A percentile compares a stretch with the other conserved stretches of the same genome.
phyloP scores from a whole-genome alignment of 1,284 basidiomycete species.

The Psilocybe mexicana region DNA sequence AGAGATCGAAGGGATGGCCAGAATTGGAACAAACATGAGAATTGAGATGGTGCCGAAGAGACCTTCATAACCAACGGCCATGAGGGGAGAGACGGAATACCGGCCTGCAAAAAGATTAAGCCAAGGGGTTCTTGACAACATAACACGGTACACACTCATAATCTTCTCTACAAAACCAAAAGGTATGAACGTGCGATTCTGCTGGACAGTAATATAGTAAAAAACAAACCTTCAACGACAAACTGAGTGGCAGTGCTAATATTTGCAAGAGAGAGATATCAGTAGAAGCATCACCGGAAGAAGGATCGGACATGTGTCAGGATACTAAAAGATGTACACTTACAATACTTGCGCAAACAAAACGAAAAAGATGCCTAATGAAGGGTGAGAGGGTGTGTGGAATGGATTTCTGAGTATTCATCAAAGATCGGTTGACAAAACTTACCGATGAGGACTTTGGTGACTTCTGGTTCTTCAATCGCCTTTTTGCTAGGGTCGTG shows the following conservation, averaged over 20 bases:
- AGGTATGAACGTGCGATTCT: slow-evolving; percentile 13
- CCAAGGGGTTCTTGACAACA: not conserved
- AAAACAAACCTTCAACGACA: slow-evolving; percentile 84
- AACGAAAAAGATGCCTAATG: slow-evolving; percentile 85
- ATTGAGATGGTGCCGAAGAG: slow-evolving; percentile 87
- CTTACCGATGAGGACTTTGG: slow-evolving; percentile 69
- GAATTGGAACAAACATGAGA: slow-evolving; percentile 71
- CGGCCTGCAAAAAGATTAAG: slow-evolving; percentile 41
- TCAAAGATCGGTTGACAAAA: slow-evolving; percentile 17
- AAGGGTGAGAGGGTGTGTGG: slow-evolving; percentile 8
- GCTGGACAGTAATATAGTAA: slow-evolving; percentile 5
- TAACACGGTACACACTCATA: slow-evolving; percentile 48
- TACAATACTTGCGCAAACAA: slow-evolving; percentile 97
- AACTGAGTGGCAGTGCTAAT: slow-evolving; percentile 85
- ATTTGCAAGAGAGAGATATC: slow-evolving; percentile 12
- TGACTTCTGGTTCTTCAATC: slow-evolving; percentile 56
- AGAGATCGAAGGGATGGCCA: slow-evolving; percentile 57
- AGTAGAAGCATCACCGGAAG: slow-evolving; percentile 23
- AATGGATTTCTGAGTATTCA: slow-evolving; percentile 11
- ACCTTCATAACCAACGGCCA: slow-evolving; percentile 95
- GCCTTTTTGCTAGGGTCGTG: slow-evolving; percentile 28
- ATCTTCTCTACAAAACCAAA: slow-evolving; percentile 70
- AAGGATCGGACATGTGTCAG: slow-evolving; percentile 21
- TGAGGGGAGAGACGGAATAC: slow-evolving; percentile 88
- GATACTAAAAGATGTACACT: slow-evolving; percentile 31